Percentiles rank a stretch among this genome's conserved stretches.
phyloP scores from a whole-genome alignment of 2,329 filamentous ascomycete species.

The Cladophialophora carrionii region DNA sequence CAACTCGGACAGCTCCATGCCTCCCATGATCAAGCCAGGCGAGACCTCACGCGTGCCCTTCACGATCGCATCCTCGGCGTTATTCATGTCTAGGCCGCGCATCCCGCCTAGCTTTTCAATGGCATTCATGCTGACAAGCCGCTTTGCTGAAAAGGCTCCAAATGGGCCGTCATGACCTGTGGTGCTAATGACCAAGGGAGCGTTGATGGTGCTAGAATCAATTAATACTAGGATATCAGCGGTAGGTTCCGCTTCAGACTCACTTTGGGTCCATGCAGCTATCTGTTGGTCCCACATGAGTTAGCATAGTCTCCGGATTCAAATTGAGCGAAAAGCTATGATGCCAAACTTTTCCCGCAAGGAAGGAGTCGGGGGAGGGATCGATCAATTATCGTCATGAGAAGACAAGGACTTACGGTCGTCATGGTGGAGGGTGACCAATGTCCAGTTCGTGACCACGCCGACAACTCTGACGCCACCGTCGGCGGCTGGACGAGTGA shows the following conservation, averaged over 20 bases:
- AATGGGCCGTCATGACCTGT: conserved; percentile 91
- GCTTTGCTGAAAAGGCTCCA: conserved; percentile 88
- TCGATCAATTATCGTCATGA: neutral
- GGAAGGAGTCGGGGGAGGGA: neutral
- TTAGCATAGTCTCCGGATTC: neutral
- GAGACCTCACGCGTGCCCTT: conserved; percentile 87
- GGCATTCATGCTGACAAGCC: conserved; percentile 83
- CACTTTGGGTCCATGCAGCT: conserved; percentile 87
- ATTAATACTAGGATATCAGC: conserved; percentile 2
- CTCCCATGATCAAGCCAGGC: conserved; percentile 86
- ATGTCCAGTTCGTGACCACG: conserved; percentile 94
- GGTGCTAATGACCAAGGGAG: conserved; percentile 82
- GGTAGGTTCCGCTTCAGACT: conserved; percentile 7
- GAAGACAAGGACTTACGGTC: conserved; percentile 53
- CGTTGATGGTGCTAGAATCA: conserved; percentile 76
- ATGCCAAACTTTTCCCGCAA: too few species aligned
- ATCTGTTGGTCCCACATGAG: conserved; percentile 45
- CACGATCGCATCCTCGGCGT: conserved; percentile 89
- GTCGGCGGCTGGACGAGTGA: conserved; percentile 69
- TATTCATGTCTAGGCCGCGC: conserved; percentile 91
- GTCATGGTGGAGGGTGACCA: conserved; percentile 84
- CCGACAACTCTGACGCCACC: conserved; percentile 72
- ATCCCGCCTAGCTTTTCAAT: conserved; percentile 86
- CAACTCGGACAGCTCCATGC: conserved; percentile 90
- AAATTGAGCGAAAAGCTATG: neutral